These are phyloP conservation scores for Entomortierella lignicola DNA, from an alignment of 192 early-diverging fungal species.

Conservation along the genomic window DNA sequence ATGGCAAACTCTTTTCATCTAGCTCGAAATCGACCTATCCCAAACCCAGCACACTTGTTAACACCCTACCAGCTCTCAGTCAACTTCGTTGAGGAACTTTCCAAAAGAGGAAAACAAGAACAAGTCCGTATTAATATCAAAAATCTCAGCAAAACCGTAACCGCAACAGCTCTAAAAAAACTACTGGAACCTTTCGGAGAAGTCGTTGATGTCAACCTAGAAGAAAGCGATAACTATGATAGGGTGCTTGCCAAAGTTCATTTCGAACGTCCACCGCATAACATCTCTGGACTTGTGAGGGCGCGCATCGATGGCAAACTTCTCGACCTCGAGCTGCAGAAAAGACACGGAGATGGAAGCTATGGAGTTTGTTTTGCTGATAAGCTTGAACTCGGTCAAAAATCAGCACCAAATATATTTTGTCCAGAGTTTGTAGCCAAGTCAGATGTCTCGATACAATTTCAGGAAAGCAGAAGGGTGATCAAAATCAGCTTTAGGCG, in stretches of 20 bases:
- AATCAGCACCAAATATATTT: slow-evolving; percentile 4
- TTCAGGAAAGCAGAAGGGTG: slow-evolving; percentile 8
- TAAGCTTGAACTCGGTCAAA: slow-evolving; percentile 24
- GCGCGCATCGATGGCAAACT: slow-evolving; percentile 16
- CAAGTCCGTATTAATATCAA: slow-evolving; percentile 18
- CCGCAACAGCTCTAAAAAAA: slow-evolving; percentile 16
- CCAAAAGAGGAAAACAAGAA: background rate
- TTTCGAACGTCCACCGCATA: slow-evolving; percentile 12
- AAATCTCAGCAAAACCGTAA: slow-evolving; percentile 2
- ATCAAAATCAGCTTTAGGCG: slow-evolving; percentile 34
- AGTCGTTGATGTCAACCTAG: slow-evolving; percentile 29
- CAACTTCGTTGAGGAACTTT: background rate
- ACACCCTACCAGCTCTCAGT: background rate
- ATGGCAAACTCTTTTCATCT: too few species aligned
- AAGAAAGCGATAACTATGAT: background rate
- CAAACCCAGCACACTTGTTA: background rate
- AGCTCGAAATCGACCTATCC: too few species aligned
- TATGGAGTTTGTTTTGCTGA: background rate
- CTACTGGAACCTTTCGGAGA: slow-evolving; percentile 18
- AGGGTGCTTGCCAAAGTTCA: slow-evolving; percentile 1
- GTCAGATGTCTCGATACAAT: background rate
- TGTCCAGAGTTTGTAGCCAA: slow-evolving; percentile 33
- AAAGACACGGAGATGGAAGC: too few species aligned
- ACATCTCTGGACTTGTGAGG: slow-evolving; percentile 12
- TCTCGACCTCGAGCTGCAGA: background rate